Base-by-base conservation (phyloP, 2,329 filamentous ascomycete species). In the Thielaviopsis punctulata region DNA sequence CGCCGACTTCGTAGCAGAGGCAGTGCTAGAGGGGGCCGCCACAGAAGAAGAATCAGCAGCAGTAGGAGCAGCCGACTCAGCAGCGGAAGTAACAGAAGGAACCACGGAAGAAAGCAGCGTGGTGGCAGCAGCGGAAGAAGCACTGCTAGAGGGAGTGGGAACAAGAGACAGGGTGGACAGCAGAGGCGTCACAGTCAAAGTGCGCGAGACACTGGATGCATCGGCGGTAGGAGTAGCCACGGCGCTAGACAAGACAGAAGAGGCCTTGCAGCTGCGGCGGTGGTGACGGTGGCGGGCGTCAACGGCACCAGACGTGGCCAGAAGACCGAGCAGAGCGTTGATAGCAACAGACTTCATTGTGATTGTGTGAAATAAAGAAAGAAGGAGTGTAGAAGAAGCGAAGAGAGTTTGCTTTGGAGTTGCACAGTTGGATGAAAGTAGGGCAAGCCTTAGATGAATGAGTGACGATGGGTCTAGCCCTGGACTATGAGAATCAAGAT, bases 281-380 rank as follows among this genome's bases (percentile, higher is more conserved):
- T 44, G 27, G 30, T 47, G 27, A 27, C 27, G 30, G 30, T 33
- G 25, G 30, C 45, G 50, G 30, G 50, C 50, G 25, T 52, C 50
- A 15, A 47, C 44, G 15, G 25, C 21, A 45, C 50, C 30, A 13
- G 44, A 47, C n/a, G 50, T 21, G 30, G 50, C 50, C 13, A 53
- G 52, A 23, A 50, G 39, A 21, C 52, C 52, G n/a, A 49, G n/a
- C 4, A 49, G 39, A 21, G 45, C 51, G 12, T 53, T 30, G 22
- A 53, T 45, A 47, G 49, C 54, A 13, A 55, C 44, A 43, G 45
- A 50, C 23, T 52, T 51, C 50, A 52, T 52, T 39, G 21, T 52
- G 44, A 27, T 12, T 9, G 9, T 4, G 44, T 18, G 21, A 41
- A 23, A 7, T 39, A 49, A 24, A 15, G 15, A 46, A 22, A 19